Conservation (phyloP, 164 flowering plant species). For the Kalanchoe fedtschenkoi region DNA sequence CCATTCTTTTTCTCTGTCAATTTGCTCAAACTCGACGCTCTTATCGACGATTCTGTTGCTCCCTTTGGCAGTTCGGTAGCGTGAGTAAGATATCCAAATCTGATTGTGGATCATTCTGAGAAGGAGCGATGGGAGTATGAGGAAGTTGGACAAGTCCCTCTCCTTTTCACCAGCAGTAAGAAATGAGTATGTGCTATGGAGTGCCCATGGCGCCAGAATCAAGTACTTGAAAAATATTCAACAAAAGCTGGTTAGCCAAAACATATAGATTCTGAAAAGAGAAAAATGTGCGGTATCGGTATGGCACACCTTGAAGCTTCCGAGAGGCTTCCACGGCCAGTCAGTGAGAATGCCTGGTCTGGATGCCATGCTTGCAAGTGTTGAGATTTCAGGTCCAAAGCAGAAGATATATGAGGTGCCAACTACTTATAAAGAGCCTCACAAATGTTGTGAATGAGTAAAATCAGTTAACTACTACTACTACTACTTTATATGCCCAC, state of each 20-base stretch:
- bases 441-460: no score
- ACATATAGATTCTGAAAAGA: background rate
- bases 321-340: conserved; percentile 52
- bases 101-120: conserved; percentile 41
- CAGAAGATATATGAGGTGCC: no score
- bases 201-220: conserved; percentile 38
- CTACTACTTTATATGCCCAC: background rate
- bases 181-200: conserved; percentile 22
- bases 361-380: no score
- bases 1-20: conserved; percentile 10
- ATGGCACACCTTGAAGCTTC: conserved; percentile 32
- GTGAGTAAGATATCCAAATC: conserved; percentile 44
- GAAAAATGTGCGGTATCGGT: no score
- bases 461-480: no score
- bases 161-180: conserved; percentile 14
- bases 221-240: conserved; percentile 21
- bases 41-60: conserved; percentile 22
- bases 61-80: conserved; percentile 43
- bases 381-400: no score
- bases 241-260: background rate
- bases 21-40: conserved; percentile 18
- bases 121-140: conserved; percentile 29
- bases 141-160: conserved; percentile 18
- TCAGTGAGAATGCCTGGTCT: no score
- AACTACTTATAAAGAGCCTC: no score